These are phyloP conservation scores for Cercospora canescens DNA, from an alignment of 2,329 filamentous ascomycete genomes.

Conservation along the genomic window DNA sequence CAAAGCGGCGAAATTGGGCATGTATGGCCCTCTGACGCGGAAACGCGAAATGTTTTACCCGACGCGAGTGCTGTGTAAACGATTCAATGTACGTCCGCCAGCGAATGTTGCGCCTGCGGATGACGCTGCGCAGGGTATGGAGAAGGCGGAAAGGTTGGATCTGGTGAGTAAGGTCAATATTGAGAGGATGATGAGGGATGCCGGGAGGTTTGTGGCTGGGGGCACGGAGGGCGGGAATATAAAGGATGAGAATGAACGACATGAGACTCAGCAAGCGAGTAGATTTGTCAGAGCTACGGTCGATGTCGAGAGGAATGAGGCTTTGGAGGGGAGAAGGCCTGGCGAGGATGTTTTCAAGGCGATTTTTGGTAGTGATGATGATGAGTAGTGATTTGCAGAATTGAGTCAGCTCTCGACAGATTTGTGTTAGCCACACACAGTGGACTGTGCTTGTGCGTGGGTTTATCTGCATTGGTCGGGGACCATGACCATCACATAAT, in stretches of 20 bases:
- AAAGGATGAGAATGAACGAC: constrained; percentile 13
- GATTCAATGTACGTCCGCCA: constrained; percentile 84
- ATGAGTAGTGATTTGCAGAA: constrained; percentile 24
- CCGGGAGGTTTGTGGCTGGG: constrained; percentile 32
- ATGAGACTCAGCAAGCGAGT: constrained; percentile 20
- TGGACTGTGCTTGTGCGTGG: too few species aligned
- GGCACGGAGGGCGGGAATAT: constrained; percentile 18
- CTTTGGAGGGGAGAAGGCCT: constrained; percentile 70
- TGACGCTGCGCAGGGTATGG: constrained; percentile 32
- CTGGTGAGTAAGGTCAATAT: constrained; percentile 59
- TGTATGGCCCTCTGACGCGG: constrained; percentile 90
- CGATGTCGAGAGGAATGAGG: constrained; percentile 75
- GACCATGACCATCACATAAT: too few species aligned
- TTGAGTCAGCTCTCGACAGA: too few species aligned
- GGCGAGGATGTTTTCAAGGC: constrained; percentile 82
- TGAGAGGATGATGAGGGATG: constrained; percentile 55
- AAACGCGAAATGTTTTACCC: constrained; percentile 72
- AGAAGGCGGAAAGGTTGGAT: constrained; percentile 54
- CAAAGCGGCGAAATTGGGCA: constrained; percentile 82
- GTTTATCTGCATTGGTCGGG: too few species aligned
- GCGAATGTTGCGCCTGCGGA: constrained; percentile 51
- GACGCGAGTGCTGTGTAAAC: constrained; percentile 83
- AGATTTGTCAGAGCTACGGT: constrained; percentile 42
- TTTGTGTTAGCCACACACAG: too few species aligned
- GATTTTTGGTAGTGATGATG: constrained; percentile 82